Conservation (phyloP, 2,329 filamentous ascomycete genomes). For the Thelonectria olida region DNA sequence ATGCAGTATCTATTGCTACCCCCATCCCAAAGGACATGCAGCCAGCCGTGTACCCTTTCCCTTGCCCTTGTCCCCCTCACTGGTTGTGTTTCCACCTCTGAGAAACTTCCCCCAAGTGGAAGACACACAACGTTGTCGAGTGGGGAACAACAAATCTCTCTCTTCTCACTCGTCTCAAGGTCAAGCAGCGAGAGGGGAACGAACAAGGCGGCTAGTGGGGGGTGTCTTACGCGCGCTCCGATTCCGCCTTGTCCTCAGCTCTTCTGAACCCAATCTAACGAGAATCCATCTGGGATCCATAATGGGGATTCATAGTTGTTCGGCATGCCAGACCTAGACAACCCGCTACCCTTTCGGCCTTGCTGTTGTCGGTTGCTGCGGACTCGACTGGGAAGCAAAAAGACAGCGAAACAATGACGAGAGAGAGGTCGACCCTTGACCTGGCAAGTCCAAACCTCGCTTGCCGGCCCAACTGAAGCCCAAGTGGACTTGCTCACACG, state of each 20-base stretch:
- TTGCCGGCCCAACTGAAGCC: not conserved
- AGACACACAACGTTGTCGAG: not conserved
- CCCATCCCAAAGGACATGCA: not conserved
- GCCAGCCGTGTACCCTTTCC: not conserved
- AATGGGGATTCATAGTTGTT: not conserved
- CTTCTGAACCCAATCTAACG: not conserved
- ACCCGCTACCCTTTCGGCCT: not conserved
- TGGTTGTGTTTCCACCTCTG: not conserved
- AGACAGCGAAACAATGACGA: too few relatives aligned
- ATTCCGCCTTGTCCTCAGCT: constrained; percentile 20
- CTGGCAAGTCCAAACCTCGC: too few relatives aligned
- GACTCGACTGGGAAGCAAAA: not conserved
- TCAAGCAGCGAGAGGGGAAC: too few relatives aligned
- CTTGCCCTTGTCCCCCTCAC: not conserved
- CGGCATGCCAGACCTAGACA: constrained; percentile 2
- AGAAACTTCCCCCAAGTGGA: not conserved
- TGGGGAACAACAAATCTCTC: not conserved
- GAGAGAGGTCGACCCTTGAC: too few relatives aligned
- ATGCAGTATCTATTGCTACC: not conserved
- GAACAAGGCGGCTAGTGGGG: not conserved
- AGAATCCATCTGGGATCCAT: not conserved
- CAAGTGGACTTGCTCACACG: not conserved
- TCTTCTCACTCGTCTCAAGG: too few relatives aligned
- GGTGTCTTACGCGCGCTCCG: constrained; percentile 8
- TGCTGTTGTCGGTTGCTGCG: not conserved